These are phyloP conservation scores for Chrysanthemum makinoi DNA, from an alignment of 129 eudicot species.

Conservation along the genomic window DNA sequence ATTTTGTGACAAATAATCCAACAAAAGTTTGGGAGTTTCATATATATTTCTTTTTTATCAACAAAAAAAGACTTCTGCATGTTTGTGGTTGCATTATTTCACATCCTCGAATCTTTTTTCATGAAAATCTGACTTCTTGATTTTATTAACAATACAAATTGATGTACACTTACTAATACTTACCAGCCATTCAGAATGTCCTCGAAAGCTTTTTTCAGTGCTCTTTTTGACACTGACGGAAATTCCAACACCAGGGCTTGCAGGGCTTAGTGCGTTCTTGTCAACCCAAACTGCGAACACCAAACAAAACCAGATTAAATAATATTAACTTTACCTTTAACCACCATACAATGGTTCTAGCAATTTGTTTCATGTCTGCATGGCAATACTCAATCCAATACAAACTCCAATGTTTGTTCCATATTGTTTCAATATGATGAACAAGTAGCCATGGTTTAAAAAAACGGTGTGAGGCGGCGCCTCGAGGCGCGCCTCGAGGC, in stretches of 20 bases:
- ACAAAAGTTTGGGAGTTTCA: too few species aligned
- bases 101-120: neutral
- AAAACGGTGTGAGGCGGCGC: too few species aligned
- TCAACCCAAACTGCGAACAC: slow-evolving; percentile 1
- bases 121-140: neutral
- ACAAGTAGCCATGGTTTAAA: too few species aligned
- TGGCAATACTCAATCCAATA: too few species aligned
- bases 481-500: too few species aligned
- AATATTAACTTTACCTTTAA: neutral
- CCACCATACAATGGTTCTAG: neutral
- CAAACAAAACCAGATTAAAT: neutral
- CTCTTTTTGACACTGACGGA: neutral
- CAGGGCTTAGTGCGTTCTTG: neutral
- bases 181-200: slow-evolving; percentile 16
- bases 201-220: slow-evolving; percentile 9
- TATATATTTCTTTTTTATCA: too few species aligned
- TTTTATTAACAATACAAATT: neutral
- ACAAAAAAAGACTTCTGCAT: too few species aligned
- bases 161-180: neutral
- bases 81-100: too few species aligned
- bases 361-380: neutral
- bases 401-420: too few species aligned
- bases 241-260: slow-evolving; percentile 7
- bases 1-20: too few species aligned
- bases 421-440: too few species aligned